Evolutionary conservation across 495 filamentous ascomycete genomes (phyloP).

Genomic region (Podospora pseudoanserina): DNA sequence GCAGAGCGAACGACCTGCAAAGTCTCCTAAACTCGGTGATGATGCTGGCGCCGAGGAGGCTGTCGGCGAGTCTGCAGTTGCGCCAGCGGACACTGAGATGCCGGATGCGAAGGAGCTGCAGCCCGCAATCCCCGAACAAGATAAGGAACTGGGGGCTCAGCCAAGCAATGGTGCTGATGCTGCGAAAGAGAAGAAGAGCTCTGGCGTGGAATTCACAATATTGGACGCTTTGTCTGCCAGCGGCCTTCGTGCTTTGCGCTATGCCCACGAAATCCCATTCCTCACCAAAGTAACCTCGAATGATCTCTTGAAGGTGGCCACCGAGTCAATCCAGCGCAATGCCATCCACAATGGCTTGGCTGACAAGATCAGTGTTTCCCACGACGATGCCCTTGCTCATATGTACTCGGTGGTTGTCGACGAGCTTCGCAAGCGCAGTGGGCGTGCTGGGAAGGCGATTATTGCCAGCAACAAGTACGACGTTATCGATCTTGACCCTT

Average conservation of each 20-base stretch:
- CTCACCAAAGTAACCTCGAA: slow-evolving; percentile 82
- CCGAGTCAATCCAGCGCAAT: slow-evolving; percentile 75
- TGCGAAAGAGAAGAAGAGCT: slow-evolving; percentile 16
- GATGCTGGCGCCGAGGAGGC: slow-evolving; percentile 3
- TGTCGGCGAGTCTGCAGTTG: slow-evolving; percentile 11
- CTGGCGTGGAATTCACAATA: slow-evolving; percentile 60
- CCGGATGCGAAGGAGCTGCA: slow-evolving; percentile 21
- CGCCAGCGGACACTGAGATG: slow-evolving; percentile 19
- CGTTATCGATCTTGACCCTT: slow-evolving; percentile 95
- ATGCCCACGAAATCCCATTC: slow-evolving; percentile 84
- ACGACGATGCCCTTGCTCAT: slow-evolving; percentile 78
- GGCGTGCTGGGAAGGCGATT: slow-evolving; percentile 22
- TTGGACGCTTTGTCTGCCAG: slow-evolving; percentile 95
- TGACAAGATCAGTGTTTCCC: slow-evolving; percentile 65
- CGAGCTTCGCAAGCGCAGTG: slow-evolving; percentile 31
- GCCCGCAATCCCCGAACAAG: slow-evolving; percentile 6
- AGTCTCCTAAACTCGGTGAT: slow-evolving; percentile 23
- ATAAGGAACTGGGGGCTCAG: not conserved
- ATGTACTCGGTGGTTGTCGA: slow-evolving; percentile 70
- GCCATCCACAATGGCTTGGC: slow-evolving; percentile 73
- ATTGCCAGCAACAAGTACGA: slow-evolving; percentile 60
- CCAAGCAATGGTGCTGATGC: slow-evolving; percentile 15
- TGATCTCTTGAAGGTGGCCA: slow-evolving; percentile 74
- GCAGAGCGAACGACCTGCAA: slow-evolving; percentile 29
- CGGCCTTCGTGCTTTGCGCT: slow-evolving; percentile 85